A percentile compares a stretch with the other conserved stretches of the same genome.
phyloP scores from a whole-genome alignment of 805 yeast species.

The Kregervanrija fluxuum region DNA sequence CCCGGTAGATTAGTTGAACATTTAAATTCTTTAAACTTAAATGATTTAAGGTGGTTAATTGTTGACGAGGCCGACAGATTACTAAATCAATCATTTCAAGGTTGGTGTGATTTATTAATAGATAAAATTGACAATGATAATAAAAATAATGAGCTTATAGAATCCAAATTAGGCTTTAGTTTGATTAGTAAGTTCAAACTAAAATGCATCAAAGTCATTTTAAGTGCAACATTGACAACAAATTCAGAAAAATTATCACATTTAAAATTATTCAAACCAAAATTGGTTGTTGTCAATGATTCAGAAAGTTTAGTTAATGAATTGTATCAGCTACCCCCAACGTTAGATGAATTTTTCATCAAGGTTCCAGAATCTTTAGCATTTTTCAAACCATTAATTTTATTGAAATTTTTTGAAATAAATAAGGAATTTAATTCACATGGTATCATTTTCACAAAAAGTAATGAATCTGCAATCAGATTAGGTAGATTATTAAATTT shows the following conservation, averaged over 20 bases:
- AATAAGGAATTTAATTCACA: conserved; percentile 27
- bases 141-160: conserved; percentile 3
- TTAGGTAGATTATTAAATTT: conserved; percentile 53
- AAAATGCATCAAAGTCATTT: conserved; percentile 56
- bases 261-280: conserved; percentile 64
- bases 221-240: conserved; percentile 90
- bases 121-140: conserved; percentile 31
- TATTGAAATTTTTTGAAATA: conserved; percentile 45
- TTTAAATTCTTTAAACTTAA: conserved; percentile 36
- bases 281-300: conserved; percentile 62
- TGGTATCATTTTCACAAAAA: conserved; percentile 59
- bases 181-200: conserved; percentile 30
- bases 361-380: conserved; percentile 25
- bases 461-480: conserved; percentile 85
- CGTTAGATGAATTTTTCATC: conserved; percentile 31
- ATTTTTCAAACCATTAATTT: conserved; percentile 63
- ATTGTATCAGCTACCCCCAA: conserved; percentile 53
- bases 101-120: conserved; percentile 69
- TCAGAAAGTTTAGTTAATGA: conserved; percentile 40
- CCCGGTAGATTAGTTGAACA: conserved; percentile 86
- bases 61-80: conserved; percentile 80
- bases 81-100: conserved; percentile 84
- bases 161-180: conserved; percentile 2
- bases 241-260: conserved; percentile 81
- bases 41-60: conserved; percentile 52